phyloP scores from a whole-genome alignment of 192 early-diverging fungal species.

The Backusella liffmaniae region DNA sequence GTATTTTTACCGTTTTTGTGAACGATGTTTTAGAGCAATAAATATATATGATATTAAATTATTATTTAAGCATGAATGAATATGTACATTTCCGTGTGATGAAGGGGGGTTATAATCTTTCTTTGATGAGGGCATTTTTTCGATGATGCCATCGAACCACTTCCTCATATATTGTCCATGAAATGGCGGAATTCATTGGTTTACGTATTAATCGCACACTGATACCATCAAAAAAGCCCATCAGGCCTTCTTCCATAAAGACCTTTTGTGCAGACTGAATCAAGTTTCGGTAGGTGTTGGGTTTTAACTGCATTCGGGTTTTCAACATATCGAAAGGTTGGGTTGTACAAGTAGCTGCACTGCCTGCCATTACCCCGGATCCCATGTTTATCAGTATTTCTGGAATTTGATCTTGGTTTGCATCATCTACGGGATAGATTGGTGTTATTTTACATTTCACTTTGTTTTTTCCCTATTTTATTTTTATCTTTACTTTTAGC shows the following conservation, averaged over 20 bases:
- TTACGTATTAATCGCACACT: constrained; percentile 81
- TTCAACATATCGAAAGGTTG: constrained; percentile 95
- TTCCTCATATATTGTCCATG: constrained; percentile 91
- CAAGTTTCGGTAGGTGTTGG: constrained; percentile 60
- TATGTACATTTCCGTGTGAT: neutral
- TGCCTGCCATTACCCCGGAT: constrained; percentile 60
- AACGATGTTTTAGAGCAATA: constrained; percentile 5
- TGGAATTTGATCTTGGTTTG: constrained; percentile 20
- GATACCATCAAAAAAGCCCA: constrained; percentile 84
- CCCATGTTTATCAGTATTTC: constrained; percentile 35
- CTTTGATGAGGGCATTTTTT: neutral
- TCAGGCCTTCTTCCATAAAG: constrained; percentile 64
- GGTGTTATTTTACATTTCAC: too few relatives aligned
- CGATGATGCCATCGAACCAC: constrained; percentile 46
- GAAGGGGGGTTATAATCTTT: neutral
- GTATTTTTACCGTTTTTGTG: constrained; percentile 33
- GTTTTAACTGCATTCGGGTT: constrained; percentile 89
- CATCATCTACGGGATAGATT: neutral
- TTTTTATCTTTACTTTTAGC: constrained; percentile 29
- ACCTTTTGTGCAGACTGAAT: constrained; percentile 49
- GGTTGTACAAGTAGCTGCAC: constrained; percentile 74
- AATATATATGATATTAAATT: neutral
- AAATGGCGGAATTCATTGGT: constrained; percentile 79
- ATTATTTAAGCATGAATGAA: neutral
- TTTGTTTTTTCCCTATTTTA: too few relatives aligned